Conservation (phyloP, 495 filamentous ascomycete genomes). For the Astrothelium macrocarpum region DNA sequence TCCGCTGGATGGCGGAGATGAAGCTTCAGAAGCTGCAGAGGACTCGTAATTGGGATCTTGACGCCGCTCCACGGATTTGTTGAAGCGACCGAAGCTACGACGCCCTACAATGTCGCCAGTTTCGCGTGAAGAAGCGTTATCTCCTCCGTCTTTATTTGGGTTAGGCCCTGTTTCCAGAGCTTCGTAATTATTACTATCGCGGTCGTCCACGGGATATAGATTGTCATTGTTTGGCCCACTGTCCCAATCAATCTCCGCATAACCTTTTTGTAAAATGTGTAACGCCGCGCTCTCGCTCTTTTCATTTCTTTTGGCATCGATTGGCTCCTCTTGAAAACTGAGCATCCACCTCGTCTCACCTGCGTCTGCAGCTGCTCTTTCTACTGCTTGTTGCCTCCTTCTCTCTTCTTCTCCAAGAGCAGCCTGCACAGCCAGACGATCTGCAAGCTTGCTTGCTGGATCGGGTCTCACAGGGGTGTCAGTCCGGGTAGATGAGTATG, state of each 20-base stretch:
- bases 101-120: conserved; percentile 28
- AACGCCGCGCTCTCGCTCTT: conserved; percentile 7
- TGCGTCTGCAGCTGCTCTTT: conserved; percentile 58
- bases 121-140: conserved; percentile 13
- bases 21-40: background rate
- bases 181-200: background rate
- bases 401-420: conserved; percentile 67
- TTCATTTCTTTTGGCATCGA: background rate
- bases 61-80: conserved; percentile 15
- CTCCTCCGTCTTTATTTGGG: conserved; percentile 15
- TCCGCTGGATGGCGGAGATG: conserved; percentile 11
- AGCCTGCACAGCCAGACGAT: conserved; percentile 48
- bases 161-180: background rate
- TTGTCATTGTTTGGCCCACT: background rate
- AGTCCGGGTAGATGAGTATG: conserved; percentile 8
- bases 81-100: conserved; percentile 37
- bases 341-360: conserved; percentile 89
- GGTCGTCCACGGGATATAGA: background rate
- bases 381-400: conserved; percentile 60
- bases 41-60: conserved; percentile 15
- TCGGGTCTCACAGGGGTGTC: conserved; percentile 23
- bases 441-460: conserved; percentile 23
- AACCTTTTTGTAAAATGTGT: conserved; percentile 36
- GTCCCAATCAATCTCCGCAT: conserved; percentile 33
- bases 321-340: conserved; percentile 35